A percentile compares a stretch with the other conserved stretches of the same genome.
Evolutionary conservation across 331 rosid genomes (phyloP).

Genomic region (Prunus yedoensis): DNA sequence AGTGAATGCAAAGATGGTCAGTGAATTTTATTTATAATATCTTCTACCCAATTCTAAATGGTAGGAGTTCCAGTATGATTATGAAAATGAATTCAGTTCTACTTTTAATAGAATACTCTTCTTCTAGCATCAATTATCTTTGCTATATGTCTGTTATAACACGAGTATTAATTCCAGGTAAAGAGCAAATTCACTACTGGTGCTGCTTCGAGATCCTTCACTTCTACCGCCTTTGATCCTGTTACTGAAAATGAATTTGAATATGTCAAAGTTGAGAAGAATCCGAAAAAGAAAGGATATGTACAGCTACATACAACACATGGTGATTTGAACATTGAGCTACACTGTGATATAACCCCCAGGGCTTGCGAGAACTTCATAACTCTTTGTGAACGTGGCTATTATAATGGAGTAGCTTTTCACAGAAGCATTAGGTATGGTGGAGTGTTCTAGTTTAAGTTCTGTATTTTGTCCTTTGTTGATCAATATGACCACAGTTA

Average conservation of each 20-base stretch:
- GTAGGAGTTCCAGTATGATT: not conserved
- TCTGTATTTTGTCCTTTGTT: not conserved
- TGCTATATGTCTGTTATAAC: slow-evolving; percentile 11
- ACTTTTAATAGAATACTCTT: not conserved
- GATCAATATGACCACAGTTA: slow-evolving; percentile 12
- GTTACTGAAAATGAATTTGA: slow-evolving; percentile 84
- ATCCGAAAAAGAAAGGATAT: slow-evolving; percentile 94
- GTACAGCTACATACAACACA: slow-evolving; percentile 87
- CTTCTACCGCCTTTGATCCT: slow-evolving; percentile 90
- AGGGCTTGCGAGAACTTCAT: slow-evolving; percentile 95
- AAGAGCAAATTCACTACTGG: slow-evolving; percentile 92
- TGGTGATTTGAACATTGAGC: slow-evolving; percentile 93
- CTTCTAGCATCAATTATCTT: not conserved
- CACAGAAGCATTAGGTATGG: slow-evolving; percentile 83
- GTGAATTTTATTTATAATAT: slow-evolving; percentile 16
- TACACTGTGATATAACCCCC: slow-evolving; percentile 92
- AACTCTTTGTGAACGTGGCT: slow-evolving; percentile 92
- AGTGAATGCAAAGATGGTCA: slow-evolving; percentile 87
- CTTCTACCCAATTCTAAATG: not conserved
- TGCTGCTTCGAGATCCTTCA: slow-evolving; percentile 95
- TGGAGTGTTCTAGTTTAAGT: not conserved
- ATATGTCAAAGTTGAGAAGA: slow-evolving; percentile 94
- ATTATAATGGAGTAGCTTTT: slow-evolving; percentile 84
- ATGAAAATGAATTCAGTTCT: not conserved
- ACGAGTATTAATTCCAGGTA: slow-evolving; percentile 50